Evolutionary conservation across 345 rosid species (phyloP), one percentile per base, ranked within the genome.

Genomic region (Populus ilicifolia): DNA sequence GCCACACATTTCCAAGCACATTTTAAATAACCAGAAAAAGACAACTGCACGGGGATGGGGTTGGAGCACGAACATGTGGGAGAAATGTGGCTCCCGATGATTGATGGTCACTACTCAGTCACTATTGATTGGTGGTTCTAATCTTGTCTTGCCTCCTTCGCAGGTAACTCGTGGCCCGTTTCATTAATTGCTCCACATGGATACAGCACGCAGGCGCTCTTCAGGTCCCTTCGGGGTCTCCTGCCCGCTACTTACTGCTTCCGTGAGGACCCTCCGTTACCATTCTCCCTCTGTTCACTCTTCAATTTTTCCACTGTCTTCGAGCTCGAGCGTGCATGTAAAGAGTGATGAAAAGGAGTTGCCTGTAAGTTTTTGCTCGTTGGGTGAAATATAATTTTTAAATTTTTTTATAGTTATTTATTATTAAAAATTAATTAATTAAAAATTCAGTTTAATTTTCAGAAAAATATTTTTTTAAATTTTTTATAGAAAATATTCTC

Each of bases 111-210:
- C 77, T 6, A 27, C 39, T 73, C 41, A 62, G 13, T 10, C 36
- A 63, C 67, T 25, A 9, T 9, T 63, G 33, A 63, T 2, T 29
- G 61, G 59, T 18, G 33, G 44, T 36, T 75, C n/a, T 14, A 6
- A 25, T 43, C 56, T 46, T 21, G 72, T 36, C 23, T 48, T 38
- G 41, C 76, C 74, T 73, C 52, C 5, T 56, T 72, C 70, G 64
- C 71, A 73, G 76, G 80, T 76, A 79, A 18, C 65, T 65, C 67
- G 41, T 63, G 77, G 41, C 68, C 69, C 69, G 54, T 36, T 72
- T 75, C 82, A 77, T 81, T 83, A 30, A 83, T 54, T 77, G 0
- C 30, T 75, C 77, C 81, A 9, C 29, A 29, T 50, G 69, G 56
- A 35, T 73, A 74, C 77, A 30, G 33, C 20, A 71, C 73, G 38